Conservation (phyloP, 1,139 yeast genomes). For the Taiozyma sp. region DNA sequence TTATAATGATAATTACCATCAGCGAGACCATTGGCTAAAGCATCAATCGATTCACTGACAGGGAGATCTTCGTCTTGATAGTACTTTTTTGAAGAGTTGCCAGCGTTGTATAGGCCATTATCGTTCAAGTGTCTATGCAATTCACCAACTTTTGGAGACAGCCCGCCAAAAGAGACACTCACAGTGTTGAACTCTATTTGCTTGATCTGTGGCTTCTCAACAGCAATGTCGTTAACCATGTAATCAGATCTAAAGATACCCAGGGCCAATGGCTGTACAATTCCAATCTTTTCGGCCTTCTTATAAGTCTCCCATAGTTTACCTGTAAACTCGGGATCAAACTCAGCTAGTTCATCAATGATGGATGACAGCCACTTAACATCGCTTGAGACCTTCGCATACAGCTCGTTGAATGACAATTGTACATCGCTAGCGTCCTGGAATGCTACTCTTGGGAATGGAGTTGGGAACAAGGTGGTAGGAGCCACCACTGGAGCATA, state of each 20-base stretch:
- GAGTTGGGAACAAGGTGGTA: constrained; percentile 85
- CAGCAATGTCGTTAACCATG: constrained; percentile 54
- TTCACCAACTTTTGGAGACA: constrained; percentile 75
- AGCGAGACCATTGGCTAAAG: constrained; percentile 68
- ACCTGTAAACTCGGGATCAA: constrained; percentile 80
- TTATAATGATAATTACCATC: constrained; percentile 58
- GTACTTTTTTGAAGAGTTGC: constrained; percentile 31
- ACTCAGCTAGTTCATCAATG: constrained; percentile 48
- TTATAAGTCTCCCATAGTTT: constrained; percentile 59
- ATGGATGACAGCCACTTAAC: constrained; percentile 58
- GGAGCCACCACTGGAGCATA: constrained; percentile 65
- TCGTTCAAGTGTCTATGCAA: constrained; percentile 65
- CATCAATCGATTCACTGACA: constrained; percentile 54
- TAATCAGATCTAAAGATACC: constrained; percentile 93
- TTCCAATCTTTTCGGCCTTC: constrained; percentile 42
- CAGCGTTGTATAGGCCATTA: constrained; percentile 46
- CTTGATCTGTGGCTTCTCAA: constrained; percentile 47
- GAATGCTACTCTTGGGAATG: constrained; percentile 68
- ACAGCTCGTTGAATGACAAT: constrained; percentile 63
- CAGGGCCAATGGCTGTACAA: constrained; percentile 66
- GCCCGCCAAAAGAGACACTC: constrained; percentile 91
- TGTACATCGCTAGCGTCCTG: constrained; percentile 68
- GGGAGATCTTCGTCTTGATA: constrained; percentile 54
- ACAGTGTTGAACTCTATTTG: constrained; percentile 97
- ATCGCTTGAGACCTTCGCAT: constrained; percentile 56